Conservation (phyloP, 441 rosid species). For the Corymbia calophylla region DNA sequence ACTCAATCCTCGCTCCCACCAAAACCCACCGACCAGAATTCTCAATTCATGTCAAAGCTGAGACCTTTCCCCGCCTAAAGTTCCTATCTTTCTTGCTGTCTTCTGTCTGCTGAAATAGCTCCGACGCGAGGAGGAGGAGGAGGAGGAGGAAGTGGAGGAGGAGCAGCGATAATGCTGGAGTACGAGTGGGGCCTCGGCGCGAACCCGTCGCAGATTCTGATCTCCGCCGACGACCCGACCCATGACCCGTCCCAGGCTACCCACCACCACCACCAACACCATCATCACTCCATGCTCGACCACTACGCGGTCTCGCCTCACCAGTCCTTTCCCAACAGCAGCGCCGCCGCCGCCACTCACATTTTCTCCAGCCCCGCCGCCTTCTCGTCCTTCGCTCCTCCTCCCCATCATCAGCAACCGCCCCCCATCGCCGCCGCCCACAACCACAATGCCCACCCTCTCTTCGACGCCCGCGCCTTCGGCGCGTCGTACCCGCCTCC, state of each 20-base stretch:
- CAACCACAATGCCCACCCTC: constrained; percentile 15
- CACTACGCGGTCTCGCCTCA: constrained; percentile 18
- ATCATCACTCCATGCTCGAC: constrained; percentile 15
- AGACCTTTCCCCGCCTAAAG: neutral
- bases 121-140: neutral
- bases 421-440: constrained; percentile 14
- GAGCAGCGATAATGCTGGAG: constrained; percentile 47
- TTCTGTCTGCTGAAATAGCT: neutral
- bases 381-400: neutral
- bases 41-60: neutral
- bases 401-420: constrained; percentile 16
- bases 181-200: constrained; percentile 63
- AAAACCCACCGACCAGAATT: neutral
- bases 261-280: constrained; percentile 22
- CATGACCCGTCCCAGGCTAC: constrained; percentile 27
- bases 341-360: constrained; percentile 8
- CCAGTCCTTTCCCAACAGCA: constrained; percentile 18
- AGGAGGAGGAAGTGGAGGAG: neutral
- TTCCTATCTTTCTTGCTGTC: constrained; percentile 6
- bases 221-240: constrained; percentile 36
- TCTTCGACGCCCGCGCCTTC: constrained; percentile 47
- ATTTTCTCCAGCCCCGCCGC: constrained; percentile 8
- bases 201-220: constrained; percentile 44
- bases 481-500: constrained; percentile 19
- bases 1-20: neutral